Evolutionary conservation across 495 filamentous ascomycete genomes (phyloP), one percentile per base, ranked within the genome.

Genomic region (Aspergillus sparsus): DNA sequence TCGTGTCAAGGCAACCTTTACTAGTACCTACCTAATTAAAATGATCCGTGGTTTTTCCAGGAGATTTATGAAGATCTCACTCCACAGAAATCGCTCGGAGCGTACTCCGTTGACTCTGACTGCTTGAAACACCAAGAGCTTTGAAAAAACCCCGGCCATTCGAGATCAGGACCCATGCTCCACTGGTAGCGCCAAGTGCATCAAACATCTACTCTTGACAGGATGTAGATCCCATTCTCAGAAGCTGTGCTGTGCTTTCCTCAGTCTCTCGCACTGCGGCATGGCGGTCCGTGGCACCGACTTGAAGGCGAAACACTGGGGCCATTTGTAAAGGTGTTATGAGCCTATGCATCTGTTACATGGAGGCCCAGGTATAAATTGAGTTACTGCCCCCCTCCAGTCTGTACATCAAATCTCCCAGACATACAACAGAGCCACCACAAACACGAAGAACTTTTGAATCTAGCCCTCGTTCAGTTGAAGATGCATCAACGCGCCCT

Each of bases 401-500:
- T 60, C 33, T 60, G 56, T 53, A 63, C 56, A 67, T 65, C 60
- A 70, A 54, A 63, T 72, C 68, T 71, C 69, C 71, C 64, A 69
- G 70, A 60, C 73, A 73, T 70, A 70, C 32, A 61, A 58, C 55
- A 61, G 44, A n/a, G 42, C 52, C 54, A 57, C 16, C 32, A 33
- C 49, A 54, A 45, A 55, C 16, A 7, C 1, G 55, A 10, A 59
- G 53, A 50, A 56, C 8, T 35, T 35, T 47, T 39, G 41, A 47
- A 53, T 15, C 41, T 53, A 42, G 34, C 41, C 49, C 63, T 49
- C 57, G n/a, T 55, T 62, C 55, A 37, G 54, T n/a, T 42, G 15
- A 66, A 56, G 56, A 76, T 76, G 72, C 60, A 70, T 63, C 71
- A 74, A 66, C 69, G 71, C 49, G 68, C 67, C 18, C 58, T 73